Base-by-base conservation (phyloP, 2,329 filamentous ascomycete genomes). In the Ambrosiella xylebori region DNA sequence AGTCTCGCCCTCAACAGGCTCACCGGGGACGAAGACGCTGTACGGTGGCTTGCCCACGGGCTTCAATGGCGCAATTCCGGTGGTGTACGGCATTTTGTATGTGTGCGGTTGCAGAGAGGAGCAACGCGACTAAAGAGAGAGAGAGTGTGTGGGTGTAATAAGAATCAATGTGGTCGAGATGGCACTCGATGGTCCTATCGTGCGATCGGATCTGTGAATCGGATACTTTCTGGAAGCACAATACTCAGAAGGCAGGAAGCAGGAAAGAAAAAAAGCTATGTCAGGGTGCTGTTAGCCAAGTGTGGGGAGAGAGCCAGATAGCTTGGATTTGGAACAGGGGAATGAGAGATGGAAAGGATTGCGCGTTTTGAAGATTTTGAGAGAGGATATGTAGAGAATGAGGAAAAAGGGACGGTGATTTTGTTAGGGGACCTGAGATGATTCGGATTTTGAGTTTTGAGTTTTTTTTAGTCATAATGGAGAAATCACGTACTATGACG, bases 1-100 rank as follows among this genome's bases (percentile, higher is more conserved):
- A 54, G 89, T 91, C 74, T 95, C 88, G 73, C 88, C 88, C 5
- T 84, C 76, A 61, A 85, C 77, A 66, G 82, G 71, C 63, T 75
- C 80, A 65, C 82, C 85, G 13, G 85, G 74, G 9, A 78, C 80
- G 65, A 93, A 86, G 66, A 89, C 73, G 59, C 84, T 84, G 74
- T 84, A 91, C 12, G 88, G 87, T 39, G 82, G 78, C 69, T 82
- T 81, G 71, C 85, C 82, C 65, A 78, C 73, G 70, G 79, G 78
- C 65, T 75, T 71, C 62, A 81, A 67, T 61, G 78, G 78, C 66
- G 75, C 71, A 36, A 74, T 68, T 63, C 74, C 74, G 64, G 65
- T 65, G 57, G 65, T 71, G 68, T 70, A 73, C 64, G 68, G 56
- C 68, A 71, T 71, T 37, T 39, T 64, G 62, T 17, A n/a, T 57